Base-by-base conservation (phyloP, 345 rosid species). In the Pistacia integerrima region DNA sequence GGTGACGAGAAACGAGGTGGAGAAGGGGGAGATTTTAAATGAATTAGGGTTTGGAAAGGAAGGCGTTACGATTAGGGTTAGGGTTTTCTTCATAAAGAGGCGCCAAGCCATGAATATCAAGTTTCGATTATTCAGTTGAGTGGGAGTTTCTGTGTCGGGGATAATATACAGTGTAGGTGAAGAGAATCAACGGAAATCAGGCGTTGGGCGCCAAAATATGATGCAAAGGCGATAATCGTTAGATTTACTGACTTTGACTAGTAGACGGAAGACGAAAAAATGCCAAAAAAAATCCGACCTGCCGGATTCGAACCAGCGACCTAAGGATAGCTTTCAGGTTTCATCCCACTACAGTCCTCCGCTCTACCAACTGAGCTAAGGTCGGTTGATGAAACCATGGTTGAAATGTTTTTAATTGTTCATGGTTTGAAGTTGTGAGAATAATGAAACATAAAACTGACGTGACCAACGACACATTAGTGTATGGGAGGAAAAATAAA, bases 361-460 rank as follows among this genome's bases (percentile, higher is more conserved):
- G 94, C 98, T 87, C 97, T 91, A 58, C 93, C 93, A 90, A 86
- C 93, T 90, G 93, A 92, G 95, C 97, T 88, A 92, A 92, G 88
- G 91, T 89, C 93, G 94, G 92, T 25, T 8, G 4, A 18, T 68
- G 44, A 25, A 1, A 25, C 1, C 0, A 25, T 25, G 1, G 25
- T 25, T 25, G 25, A 25, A 25, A 25, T 25, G 25, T 25, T 25
- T 25, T 25, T 0, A 25, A 25, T 25, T 25, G 25, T 25, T 25
- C 25, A 25, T 0, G 25, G 25, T 25, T 25, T 22, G n/a, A n/a
- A n/a, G n/a, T n/a, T n/a, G 0, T 22, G 0, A 22, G 25, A 22
- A 22, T 22, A 22, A 22, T 22, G 25, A 22, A 22, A 22, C 25
- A 22, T 22, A 22, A 22, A 22, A 22, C 22, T 22, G 22, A 22